Evolutionary conservation across 2,329 filamentous ascomycete genomes (phyloP).

Genomic region (Verticillium nubilum): DNA sequence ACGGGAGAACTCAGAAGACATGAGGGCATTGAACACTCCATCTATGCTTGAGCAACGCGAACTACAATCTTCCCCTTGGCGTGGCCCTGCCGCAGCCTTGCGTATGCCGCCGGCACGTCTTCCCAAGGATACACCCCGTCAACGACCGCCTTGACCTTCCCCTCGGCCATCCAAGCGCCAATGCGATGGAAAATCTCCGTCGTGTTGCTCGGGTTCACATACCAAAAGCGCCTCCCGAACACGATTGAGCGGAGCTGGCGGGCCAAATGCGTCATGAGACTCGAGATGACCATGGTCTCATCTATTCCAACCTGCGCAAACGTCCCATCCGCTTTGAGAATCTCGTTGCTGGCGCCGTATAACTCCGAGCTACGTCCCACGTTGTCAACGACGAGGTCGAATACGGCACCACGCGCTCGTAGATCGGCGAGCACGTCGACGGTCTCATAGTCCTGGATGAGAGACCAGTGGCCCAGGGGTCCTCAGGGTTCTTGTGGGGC

Average conservation of each 20-base stretch:
- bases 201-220: conserved; percentile 9
- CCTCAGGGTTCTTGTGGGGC: too few relatives aligned
- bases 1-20: too few relatives aligned
- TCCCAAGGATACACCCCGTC: conserved; percentile 16
- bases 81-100: conserved; percentile 13
- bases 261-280: neutral
- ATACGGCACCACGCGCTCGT: conserved; percentile 8
- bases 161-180: conserved; percentile 17
- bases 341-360: conserved; percentile 9
- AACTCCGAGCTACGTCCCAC: conserved; percentile 13
- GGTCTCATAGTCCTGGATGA: conserved; percentile 28
- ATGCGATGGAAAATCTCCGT: conserved; percentile 7
- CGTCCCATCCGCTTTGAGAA: conserved; percentile 49
- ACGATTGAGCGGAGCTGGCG: neutral
- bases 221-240: conserved; percentile 8
- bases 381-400: conserved; percentile 21
- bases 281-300: conserved; percentile 2
- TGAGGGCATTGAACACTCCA: too few relatives aligned
- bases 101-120: conserved; percentile 16
- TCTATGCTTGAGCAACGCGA: too few relatives aligned
- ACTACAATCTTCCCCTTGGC: conserved; percentile 20
- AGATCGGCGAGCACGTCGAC: conserved; percentile 12
- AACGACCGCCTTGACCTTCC: conserved; percentile 16
- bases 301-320: conserved; percentile 58
- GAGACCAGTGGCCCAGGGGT: too few relatives aligned